Conservation (phyloP, 192 early-diverging fungal species). For the Coemansia sp. region DNA sequence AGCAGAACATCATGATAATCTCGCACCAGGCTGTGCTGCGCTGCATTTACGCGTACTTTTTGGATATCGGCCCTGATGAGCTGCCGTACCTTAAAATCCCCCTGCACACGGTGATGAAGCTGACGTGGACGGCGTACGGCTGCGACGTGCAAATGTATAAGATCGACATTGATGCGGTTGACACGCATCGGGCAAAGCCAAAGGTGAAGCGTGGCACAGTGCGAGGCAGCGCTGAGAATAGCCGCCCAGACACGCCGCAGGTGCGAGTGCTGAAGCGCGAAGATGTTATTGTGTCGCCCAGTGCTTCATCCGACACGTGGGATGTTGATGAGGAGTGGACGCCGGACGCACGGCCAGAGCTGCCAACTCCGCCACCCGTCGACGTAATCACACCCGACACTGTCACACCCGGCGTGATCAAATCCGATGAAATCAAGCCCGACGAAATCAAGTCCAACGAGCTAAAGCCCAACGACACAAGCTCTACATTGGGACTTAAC, state of each 20-base stretch:
- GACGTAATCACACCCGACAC: too few relatives aligned
- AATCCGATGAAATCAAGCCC: neutral
- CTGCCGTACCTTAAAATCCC: constrained; percentile 99
- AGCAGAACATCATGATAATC: constrained; percentile 94
- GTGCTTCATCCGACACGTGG: constrained; percentile 19
- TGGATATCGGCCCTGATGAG: constrained; percentile 90
- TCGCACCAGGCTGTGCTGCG: constrained; percentile 98
- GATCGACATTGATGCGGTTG: constrained; percentile 96
- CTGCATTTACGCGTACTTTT: constrained; percentile 97
- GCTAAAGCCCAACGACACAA: too few relatives aligned
- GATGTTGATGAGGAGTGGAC: constrained; percentile 27
- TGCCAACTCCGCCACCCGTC: neutral
- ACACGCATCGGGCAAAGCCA: constrained; percentile 88
- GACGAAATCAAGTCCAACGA: too few relatives aligned
- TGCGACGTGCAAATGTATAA: constrained; percentile 92
- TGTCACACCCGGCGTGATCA: neutral
- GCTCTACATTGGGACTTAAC: neutral
- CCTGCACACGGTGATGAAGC: constrained; percentile 93
- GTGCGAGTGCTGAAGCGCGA: constrained; percentile 18
- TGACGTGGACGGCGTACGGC: constrained; percentile 95
- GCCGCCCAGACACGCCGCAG: constrained; percentile 11
- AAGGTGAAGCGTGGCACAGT: constrained; percentile 33
- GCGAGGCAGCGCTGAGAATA: constrained; percentile 22
- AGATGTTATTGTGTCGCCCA: constrained; percentile 7
- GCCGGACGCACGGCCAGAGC: constrained; percentile 17